Base-by-base conservation (phyloP, 176 grass and related monocot species). In the Lolium perenne region DNA sequence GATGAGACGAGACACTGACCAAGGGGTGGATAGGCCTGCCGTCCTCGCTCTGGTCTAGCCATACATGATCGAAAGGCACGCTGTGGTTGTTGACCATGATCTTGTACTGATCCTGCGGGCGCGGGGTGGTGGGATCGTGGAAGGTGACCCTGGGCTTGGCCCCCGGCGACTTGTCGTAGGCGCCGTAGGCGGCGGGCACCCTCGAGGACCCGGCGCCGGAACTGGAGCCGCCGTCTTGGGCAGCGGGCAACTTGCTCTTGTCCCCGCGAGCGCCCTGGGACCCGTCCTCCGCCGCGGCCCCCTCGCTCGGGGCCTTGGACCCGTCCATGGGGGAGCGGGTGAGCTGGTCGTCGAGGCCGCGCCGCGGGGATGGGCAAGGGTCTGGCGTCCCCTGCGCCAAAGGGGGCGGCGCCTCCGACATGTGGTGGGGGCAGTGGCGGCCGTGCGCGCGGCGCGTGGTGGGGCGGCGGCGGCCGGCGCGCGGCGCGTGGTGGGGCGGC, bases 11-110 rank as follows among this genome's bases (percentile, higher is more conserved):
- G 4, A 15, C 18, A 78, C 82, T 81, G 77, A 95, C 97, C 93
- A 95, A 69, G 47, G 97, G 97, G 90, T 98, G 97, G 69, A 95
- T 81, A 72, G 72, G 81, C 2, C 89, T 41, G 55, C 90, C 93
- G 71, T 98, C 97, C 4, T 88, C 68, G 70, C 75, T 92, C 71
- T 76, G 87, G 64, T 94, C 94, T 5, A 98, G 88, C 94, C 97
- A 98, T 46, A 98, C 92, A 88, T 98, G 97, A 41, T 94, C 66
- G 82, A 98, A 98, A 2, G 97, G 97, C 8, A 61, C 15, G 56
- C 94, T 94, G 40, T 72, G 85, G 87, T 98, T 98, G 78, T 98
- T 91, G 58, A 94, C 97, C 16, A 74, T 83, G 73, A 98, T 94
- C 4, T 82, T 82, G 89, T 95, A 98, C 65, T 89, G 84, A 12